Base-by-base conservation (phyloP, 1,284 basidiomycete species). In the Pascua guehoae region DNA sequence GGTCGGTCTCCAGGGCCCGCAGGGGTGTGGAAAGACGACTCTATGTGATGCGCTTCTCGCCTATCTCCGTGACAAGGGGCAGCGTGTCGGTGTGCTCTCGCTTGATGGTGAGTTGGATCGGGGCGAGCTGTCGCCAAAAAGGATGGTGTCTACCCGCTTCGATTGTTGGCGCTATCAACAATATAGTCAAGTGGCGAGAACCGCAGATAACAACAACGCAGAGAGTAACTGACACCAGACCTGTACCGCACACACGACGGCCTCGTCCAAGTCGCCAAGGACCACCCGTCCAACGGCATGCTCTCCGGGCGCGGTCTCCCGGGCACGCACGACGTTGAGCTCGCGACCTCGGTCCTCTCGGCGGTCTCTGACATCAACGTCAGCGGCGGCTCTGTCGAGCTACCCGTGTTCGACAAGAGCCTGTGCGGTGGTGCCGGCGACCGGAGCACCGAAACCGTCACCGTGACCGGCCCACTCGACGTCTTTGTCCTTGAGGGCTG, bases 361-460 rank as follows among this genome's bases (percentile, higher is more conserved):
- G 46, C 48, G 4, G 51, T 60, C 18, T 36, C 48, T 41, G 9
- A 32, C 24, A 58, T 62, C 54, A 62, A 62, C 44, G 44, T 45
- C 5, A 44, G 40, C 1, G 16, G 24, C 15, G 54, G 51, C 8
- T 48, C 47, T 24, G 57, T 56, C 24, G 54, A 54, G 4, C 46
- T 62, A 1, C 94, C 94, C 0, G 78, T 83, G 24, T 98, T 93
- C 68, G 91, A 97, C 69, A 98, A 98, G 79, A 88, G 87, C 62
- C 72, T 87, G 42, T 84, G 83, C 66, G 74, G 75, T 42, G 93
- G 93, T 0, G 82, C 88, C 72, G 94, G 94, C 0, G 94, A 98
- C 73, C 85, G 94, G 8, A 73, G 84, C 9, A 72, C 80, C 8
- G 78, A 80, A 39, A 72, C 67, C 0, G 57, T 70, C 9, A 43